Evolutionary conservation across 352 stramenopile genomes (phyloP).

Genomic region (Phytophthora melonis): DNA sequence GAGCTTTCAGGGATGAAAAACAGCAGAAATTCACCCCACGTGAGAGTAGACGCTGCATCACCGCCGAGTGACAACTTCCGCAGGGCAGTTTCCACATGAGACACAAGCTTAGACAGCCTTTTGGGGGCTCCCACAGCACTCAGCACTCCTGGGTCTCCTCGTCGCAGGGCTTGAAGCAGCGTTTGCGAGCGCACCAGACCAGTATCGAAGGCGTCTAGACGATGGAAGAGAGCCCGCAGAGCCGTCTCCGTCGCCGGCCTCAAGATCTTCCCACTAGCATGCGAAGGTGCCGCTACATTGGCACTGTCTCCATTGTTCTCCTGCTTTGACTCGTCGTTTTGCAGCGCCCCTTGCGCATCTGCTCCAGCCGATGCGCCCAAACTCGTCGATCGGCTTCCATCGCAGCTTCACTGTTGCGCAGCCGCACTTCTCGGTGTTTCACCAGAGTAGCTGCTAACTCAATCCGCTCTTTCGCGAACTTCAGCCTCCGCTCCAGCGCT

Average conservation of each 20-base stretch:
- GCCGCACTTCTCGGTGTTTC: slow-evolving; percentile 56
- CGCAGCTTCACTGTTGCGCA: slow-evolving; percentile 77
- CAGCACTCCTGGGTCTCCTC: slow-evolving; percentile 40
- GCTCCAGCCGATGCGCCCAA: slow-evolving; percentile 41
- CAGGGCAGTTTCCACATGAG: slow-evolving; percentile 51
- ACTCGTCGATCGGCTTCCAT: slow-evolving; percentile 56
- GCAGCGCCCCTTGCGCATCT: slow-evolving; percentile 24
- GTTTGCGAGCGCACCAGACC: slow-evolving; percentile 50
- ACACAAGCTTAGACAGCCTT: slow-evolving; percentile 44
- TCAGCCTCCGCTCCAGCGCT: slow-evolving; percentile 52
- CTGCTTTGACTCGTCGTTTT: slow-evolving; percentile 3
- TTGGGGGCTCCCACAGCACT: slow-evolving; percentile 45
- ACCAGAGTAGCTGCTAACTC: slow-evolving; percentile 52
- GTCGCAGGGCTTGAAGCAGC: slow-evolving; percentile 52
- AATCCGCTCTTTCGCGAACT: slow-evolving; percentile 50
- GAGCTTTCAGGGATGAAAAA: slow-evolving; percentile 65
- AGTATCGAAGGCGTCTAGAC: slow-evolving; percentile 69
- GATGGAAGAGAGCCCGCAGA: slow-evolving; percentile 69
- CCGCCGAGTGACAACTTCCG: slow-evolving; percentile 33
- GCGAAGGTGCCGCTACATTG: slow-evolving; percentile 1
- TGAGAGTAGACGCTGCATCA: slow-evolving; percentile 42
- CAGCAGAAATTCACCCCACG: slow-evolving; percentile 83
- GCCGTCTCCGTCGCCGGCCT: slow-evolving; percentile 62
- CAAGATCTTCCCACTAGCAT: slow-evolving; percentile 39
- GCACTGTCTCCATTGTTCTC: slow-evolving; percentile 14